Conservation (phyloP, 768 basidiomycete species). For the Suillus luteus region DNA sequence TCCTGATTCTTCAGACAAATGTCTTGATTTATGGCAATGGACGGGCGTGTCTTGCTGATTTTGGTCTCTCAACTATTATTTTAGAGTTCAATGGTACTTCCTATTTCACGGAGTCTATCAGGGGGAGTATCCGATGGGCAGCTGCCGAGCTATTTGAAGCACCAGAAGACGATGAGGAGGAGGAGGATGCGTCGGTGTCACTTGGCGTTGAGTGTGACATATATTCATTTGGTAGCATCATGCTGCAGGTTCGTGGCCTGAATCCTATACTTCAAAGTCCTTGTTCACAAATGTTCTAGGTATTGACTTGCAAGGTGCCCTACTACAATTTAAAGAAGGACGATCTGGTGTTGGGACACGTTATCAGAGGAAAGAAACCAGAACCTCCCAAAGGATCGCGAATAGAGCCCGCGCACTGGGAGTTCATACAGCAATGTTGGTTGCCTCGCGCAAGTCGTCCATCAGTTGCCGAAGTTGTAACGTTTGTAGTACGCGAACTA, state of each 20-base stretch:
- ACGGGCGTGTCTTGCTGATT: not conserved
- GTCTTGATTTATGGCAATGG: conserved; percentile 16
- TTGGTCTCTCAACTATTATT: conserved; percentile 44
- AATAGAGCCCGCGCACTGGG: not conserved
- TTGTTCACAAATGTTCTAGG: not conserved
- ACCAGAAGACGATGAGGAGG: not conserved
- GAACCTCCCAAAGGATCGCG: too few relatives aligned
- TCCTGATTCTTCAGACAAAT: conserved; percentile 5
- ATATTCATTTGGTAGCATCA: not conserved
- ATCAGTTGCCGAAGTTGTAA: too few relatives aligned
- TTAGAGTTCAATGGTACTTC: conserved; percentile 33
- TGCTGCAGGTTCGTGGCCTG: not conserved
- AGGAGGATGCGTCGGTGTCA: too few relatives aligned
- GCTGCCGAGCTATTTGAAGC: not conserved
- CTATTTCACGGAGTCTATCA: not conserved
- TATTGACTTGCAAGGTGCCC: not conserved
- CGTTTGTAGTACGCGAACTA: too few relatives aligned
- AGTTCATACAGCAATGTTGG: conserved; percentile 5
- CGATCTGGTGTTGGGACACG: not conserved
- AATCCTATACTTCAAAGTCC: not conserved
- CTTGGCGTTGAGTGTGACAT: not conserved
- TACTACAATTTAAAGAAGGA: not conserved
- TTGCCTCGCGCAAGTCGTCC: not conserved
- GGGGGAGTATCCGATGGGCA: not conserved
- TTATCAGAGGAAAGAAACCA: not conserved